phyloP scores from a whole-genome alignment of 306 rosid species.

The Alnus rubra region DNA sequence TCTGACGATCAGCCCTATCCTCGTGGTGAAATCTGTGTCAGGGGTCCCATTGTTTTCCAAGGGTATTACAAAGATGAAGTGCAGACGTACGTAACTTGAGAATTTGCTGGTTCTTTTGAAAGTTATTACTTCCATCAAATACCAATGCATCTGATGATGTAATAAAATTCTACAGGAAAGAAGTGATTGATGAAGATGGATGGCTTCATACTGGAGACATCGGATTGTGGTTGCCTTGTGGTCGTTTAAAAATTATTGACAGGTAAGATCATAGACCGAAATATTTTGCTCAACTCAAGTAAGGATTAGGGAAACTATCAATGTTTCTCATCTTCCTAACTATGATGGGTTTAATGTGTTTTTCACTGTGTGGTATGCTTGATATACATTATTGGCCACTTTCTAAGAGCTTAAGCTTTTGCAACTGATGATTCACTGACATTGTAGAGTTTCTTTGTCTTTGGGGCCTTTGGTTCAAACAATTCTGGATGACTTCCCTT shows the following conservation, averaged over 20 bases:
- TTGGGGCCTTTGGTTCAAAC: not conserved
- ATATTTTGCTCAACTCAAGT: not conserved
- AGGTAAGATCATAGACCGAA: conserved; percentile 54
- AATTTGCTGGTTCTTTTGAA: conserved; percentile 33
- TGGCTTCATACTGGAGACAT: conserved; percentile 99
- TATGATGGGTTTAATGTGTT: not conserved
- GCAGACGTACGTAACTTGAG: conserved; percentile 67
- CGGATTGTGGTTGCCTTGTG: conserved; percentile 85
- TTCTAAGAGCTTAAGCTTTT: not conserved
- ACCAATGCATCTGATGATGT: conserved; percentile 26
- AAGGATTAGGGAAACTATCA: not conserved
- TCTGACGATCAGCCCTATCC: conserved; percentile 85
- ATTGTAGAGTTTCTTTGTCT: not conserved
- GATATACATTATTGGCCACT: not conserved
- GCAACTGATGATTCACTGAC: not conserved
- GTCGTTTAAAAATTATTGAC: conserved; percentile 94
- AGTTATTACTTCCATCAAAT: conserved; percentile 18
- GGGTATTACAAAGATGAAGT: conserved; percentile 92
- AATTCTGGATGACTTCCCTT: not conserved
- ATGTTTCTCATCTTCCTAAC: not conserved
- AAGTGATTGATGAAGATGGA: conserved; percentile 83
- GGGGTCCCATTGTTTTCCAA: conserved; percentile 88
- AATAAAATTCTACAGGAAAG: conserved; percentile 68
- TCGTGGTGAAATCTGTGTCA: conserved; percentile 97
- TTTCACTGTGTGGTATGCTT: not conserved